These are phyloP conservation scores for Stagonosporopsis rhizophila DNA, from an alignment of 2,329 filamentous ascomycete genomes.

Conservation along the genomic window DNA sequence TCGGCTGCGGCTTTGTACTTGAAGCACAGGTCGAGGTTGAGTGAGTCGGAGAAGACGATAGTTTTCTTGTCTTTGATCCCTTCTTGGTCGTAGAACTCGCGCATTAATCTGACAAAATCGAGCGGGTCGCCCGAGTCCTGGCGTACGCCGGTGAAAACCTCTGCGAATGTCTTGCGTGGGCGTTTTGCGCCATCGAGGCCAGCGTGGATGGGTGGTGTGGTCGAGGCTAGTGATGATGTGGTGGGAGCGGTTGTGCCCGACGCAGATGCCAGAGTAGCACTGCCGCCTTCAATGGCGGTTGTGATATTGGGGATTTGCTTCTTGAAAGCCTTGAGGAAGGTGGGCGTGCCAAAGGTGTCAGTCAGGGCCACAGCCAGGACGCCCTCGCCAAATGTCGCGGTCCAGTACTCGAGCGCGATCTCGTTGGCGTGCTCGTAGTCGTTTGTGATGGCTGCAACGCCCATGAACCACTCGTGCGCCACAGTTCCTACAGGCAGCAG, in stretches of 20 bases:
- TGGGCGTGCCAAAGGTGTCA: constrained; percentile 92
- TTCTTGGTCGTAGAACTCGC: constrained; percentile 78
- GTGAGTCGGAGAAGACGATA: constrained; percentile 93
- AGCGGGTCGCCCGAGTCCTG: constrained; percentile 90
- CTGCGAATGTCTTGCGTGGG: constrained; percentile 71
- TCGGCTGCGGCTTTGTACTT: constrained; percentile 89
- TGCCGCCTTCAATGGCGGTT: constrained; percentile 50
- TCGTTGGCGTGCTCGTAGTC: constrained; percentile 88
- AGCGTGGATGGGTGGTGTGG: constrained; percentile 54
- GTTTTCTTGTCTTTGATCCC: constrained; percentile 82
- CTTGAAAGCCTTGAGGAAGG: constrained; percentile 85
- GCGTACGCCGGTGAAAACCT: constrained; percentile 82
- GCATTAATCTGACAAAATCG: constrained; percentile 79
- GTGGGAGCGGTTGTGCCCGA: constrained; percentile 51
- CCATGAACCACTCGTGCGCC: constrained; percentile 99
- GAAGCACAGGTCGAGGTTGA: constrained; percentile 89
- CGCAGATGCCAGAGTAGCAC: constrained; percentile 50
- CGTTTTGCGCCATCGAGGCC: constrained; percentile 51
- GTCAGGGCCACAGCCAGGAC: constrained; percentile 88
- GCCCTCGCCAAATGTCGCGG: constrained; percentile 85
- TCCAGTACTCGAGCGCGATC: constrained; percentile 84
- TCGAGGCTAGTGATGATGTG: constrained; percentile 49
- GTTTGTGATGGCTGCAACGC: constrained; percentile 86
- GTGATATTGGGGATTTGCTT: constrained; percentile 64
- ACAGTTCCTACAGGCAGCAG: constrained; percentile 86